A percentile compares a stretch with the other conserved stretches of the same genome.
These are phyloP conservation scores for Fusarium miscanthi DNA, from an alignment of 2,329 filamentous ascomycete species.

Conservation along the genomic window DNA sequence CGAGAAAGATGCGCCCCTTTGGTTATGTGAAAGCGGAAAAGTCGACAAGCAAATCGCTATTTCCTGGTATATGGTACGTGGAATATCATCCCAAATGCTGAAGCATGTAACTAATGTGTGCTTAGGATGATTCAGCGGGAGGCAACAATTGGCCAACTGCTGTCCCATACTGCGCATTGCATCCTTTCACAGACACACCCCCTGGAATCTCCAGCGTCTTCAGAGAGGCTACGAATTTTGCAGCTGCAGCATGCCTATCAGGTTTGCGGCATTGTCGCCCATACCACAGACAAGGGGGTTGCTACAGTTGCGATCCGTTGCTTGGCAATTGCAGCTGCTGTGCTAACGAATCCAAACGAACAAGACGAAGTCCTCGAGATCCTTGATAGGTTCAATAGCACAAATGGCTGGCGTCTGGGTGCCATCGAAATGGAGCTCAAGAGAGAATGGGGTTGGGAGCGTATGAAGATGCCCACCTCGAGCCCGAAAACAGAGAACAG, in stretches of 20 bases:
- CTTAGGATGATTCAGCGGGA: slow-evolving; percentile 82
- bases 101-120: not conserved
- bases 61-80: slow-evolving; percentile 85
- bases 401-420: slow-evolving; percentile 82
- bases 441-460: slow-evolving; percentile 78
- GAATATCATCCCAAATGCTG: not conserved
- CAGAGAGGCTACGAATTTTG: slow-evolving; percentile 75
- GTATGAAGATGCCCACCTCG: slow-evolving; percentile 17
- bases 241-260: slow-evolving; percentile 82
- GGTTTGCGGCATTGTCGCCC: slow-evolving; percentile 89
- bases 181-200: slow-evolving; percentile 85
- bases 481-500: slow-evolving; percentile 14
- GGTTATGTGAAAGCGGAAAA: slow-evolving; percentile 78
- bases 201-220: slow-evolving; percentile 66
- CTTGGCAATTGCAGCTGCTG: slow-evolving; percentile 80
- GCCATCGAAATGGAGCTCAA: slow-evolving; percentile 79
- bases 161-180: slow-evolving; percentile 89
- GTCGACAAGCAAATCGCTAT: slow-evolving; percentile 75
- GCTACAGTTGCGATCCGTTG: slow-evolving; percentile 83
- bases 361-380: slow-evolving; percentile 85
- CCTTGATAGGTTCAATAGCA: slow-evolving; percentile 77
- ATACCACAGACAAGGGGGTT: slow-evolving; percentile 83
- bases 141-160: slow-evolving; percentile 83
- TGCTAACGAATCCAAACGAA: slow-evolving; percentile 74
- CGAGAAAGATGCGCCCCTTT: slow-evolving; percentile 87